Base-by-base conservation (phyloP, 768 basidiomycete genomes). In the Rossbeevera mucosa region DNA sequence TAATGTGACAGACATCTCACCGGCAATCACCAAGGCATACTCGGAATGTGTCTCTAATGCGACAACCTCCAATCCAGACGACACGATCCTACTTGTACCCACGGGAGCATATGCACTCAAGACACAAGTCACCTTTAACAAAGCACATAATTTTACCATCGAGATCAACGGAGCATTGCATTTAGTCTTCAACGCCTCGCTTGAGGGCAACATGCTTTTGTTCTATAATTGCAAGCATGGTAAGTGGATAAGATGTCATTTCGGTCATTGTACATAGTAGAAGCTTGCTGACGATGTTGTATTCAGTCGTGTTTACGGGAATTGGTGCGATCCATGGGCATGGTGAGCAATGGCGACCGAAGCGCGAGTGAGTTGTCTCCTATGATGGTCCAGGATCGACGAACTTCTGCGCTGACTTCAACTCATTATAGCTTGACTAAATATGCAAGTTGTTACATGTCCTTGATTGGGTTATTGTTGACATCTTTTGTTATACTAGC, bases 41-140 rank as follows among this genome's bases (percentile, higher is more conserved):
- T 3, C 14, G 8, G 29, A 51, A 18, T 43, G 57, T 22, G 46
- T 48, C 20, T 13, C 40, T 0, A 26, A 36, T 0, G 30, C 48
- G 14, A 46, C n/a, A 18, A 52, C 50, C 6, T 40, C 12, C 13
- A 21, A 40, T 25, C 45, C 53, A 7, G 40, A 25, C 5, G 33
- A 59, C 4, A 53, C 51, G n/a, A 21, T 55, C 11, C 44, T 53
- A 7, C 18, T 33, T 29, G 47, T 59, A 4, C 61, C 60, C 12
- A 1, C 30, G 2, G 56, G 56, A 25, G 42, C 31, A 5, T 50
- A 48, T 18, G 51, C 51, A 3, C 26, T 59, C 31, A 3, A 48
- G 16, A 36, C 57, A 12, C 2, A 13, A 7, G 45, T 55, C 29
- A 30, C 4, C 5, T 38, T 54, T 9, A 0, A 5, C 5, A 8